Base-by-base conservation (phyloP, 805 yeast species). In the Wickerhamiella azymoides region DNA sequence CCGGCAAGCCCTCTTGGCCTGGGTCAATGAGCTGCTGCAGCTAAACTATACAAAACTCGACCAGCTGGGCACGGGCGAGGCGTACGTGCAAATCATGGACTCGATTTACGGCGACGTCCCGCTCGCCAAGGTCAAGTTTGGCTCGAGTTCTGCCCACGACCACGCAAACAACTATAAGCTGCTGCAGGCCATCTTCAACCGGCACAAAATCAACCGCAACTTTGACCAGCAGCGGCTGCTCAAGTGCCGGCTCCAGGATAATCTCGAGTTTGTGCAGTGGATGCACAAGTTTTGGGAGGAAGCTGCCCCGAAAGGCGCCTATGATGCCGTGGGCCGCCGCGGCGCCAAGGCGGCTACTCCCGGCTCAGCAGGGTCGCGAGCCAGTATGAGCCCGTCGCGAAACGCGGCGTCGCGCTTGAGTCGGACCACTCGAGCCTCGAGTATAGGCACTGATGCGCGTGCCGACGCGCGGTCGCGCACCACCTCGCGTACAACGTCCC, bases 61-160 rank as follows among this genome's bases (percentile, higher is more conserved):
- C 59, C 88, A 88, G 62, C 80, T 96, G 59, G 99, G 99, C 14
- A 76, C 82, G 2, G 99, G 99, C 2, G 96, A 96, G 1, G 89
- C 85, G 1, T 89, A 84, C 60, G 86, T 96, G 62, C 96, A 88
- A 65, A 72, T 92, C 35, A 70, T 89, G 68, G 96, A 92, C 62
- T 76, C 86, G 7, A 77, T 92, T 16, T 83, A 70, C 55, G 78
- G 80, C 9, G 95, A 85, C 54, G 71, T 92, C 16, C 92, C 96
- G 1, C 74, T 89, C 80, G 57, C 66, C 41, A 76, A 79, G 54
- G 93, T 89, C 45, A 79, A 76, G 55, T 85, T 80, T 59, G 74
- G 77, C 49, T 78, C 81, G 10, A 67, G 70, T 13, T 69, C 74
- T 11, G 94, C 84, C 51, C 84, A 82, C 61, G 94, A 89, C 50